Evolutionary conservation across 371 early-diverging fungal species (phyloP).

Genomic region (Homolaphlyctis polyrhiza): DNA sequence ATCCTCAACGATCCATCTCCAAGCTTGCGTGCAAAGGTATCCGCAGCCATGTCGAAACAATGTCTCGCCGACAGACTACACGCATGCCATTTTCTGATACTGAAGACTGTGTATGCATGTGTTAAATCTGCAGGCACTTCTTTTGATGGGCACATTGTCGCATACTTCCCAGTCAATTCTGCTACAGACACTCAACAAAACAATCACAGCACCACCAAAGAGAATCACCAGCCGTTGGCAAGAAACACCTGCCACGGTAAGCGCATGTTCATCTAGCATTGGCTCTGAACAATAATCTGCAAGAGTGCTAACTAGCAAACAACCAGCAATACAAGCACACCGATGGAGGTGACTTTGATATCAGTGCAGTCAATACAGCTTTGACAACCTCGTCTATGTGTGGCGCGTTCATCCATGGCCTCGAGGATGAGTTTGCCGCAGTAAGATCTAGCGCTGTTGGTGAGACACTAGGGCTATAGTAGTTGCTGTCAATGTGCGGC

Average conservation of each 20-base stretch:
- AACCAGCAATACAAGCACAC: neutral
- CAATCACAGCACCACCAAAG: no score
- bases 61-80: no score
- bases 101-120: neutral
- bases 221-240: no score
- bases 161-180: neutral
- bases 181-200: conserved; percentile 4
- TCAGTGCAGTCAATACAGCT: neutral
- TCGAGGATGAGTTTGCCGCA: neutral
- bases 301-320: neutral
- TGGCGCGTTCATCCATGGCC: conserved; percentile 6
- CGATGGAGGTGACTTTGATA: conserved; percentile 7
- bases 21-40: neutral
- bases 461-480: no score
- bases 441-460: neutral
- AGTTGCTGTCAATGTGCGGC: no score
- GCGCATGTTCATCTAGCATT: no score
- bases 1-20: neutral
- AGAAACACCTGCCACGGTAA: no score
- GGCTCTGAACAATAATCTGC: no score
- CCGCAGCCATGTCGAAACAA: no score
- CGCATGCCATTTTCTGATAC: neutral
- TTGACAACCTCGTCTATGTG: neutral
- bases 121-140: neutral
- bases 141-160: neutral